Evolutionary conservation across 768 basidiomycete species (phyloP).

Genomic region (Pulveroboletus sp.): DNA sequence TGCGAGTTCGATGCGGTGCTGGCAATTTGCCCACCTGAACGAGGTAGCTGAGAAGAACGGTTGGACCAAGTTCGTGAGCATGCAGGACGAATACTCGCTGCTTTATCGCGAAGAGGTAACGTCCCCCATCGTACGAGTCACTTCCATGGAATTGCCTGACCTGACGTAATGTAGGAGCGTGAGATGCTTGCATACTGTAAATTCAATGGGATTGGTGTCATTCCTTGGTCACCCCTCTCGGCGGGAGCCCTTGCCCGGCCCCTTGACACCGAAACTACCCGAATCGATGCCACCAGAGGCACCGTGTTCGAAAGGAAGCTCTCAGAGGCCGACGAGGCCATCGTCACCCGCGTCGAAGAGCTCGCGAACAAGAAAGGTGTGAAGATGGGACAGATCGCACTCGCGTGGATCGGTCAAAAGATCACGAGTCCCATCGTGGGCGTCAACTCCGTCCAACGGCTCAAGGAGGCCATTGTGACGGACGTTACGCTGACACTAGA

Average conservation of each 20-base stretch:
- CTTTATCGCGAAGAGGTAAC: conserved; percentile 51
- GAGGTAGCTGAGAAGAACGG: conserved; percentile 40
- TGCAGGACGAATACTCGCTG: conserved; percentile 51
- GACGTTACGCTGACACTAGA: conserved; percentile 24
- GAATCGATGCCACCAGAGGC: conserved; percentile 15
- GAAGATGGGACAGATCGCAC: conserved; percentile 43
- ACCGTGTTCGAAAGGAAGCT: conserved; percentile 21
- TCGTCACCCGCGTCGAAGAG: conserved; percentile 39
- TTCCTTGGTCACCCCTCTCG: conserved; percentile 47
- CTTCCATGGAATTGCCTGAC: neutral
- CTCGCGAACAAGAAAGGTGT: conserved; percentile 37
- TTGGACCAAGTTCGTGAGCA: conserved; percentile 52
- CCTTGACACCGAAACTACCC: conserved; percentile 20
- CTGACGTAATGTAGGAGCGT: conserved; percentile 30
- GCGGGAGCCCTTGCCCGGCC: conserved; percentile 39
- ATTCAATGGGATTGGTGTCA: conserved; percentile 47
- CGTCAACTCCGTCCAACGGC: conserved; percentile 30
- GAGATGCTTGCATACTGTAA: conserved; percentile 45
- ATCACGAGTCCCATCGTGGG: conserved; percentile 44
- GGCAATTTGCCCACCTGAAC: conserved; percentile 43
- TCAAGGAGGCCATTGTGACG: conserved; percentile 29
- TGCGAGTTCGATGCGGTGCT: conserved; percentile 42
- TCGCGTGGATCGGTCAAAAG: conserved; percentile 41
- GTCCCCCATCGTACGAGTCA: too few species aligned
- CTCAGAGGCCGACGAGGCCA: conserved; percentile 30